Percentiles rank a stretch among this genome's conserved stretches.
Evolutionary conservation across 169 alveolate species (phyloP).

Genomic region (Plasmodium malariae): DNA sequence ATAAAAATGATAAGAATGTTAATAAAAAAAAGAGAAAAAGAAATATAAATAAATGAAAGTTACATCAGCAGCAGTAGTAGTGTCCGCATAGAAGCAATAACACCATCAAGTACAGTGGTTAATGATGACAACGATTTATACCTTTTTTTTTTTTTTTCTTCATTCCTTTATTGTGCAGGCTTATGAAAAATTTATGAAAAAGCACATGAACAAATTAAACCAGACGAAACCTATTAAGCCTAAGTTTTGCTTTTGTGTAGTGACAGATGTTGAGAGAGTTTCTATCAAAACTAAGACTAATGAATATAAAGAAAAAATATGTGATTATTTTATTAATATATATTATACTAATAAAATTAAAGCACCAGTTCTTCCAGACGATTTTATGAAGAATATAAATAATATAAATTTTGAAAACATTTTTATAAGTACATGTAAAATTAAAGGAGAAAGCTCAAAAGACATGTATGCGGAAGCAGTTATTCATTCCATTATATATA

Average conservation of each 20-base stretch:
- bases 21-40: neutral
- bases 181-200: constrained; percentile 52
- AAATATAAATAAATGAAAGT: neutral
- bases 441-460: constrained; percentile 64
- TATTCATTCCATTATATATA: constrained; percentile 40
- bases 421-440: constrained; percentile 60
- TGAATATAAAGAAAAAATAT: constrained; percentile 58
- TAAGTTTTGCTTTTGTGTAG: constrained; percentile 36
- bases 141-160: too few species aligned
- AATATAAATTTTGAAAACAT: constrained; percentile 46
- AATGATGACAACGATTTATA: too few species aligned
- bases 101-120: too few species aligned
- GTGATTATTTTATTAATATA: constrained; percentile 63
- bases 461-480: constrained; percentile 78
- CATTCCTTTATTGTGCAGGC: constrained; percentile 21
- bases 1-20: constrained; percentile 4
- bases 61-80: neutral
- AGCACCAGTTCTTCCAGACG: constrained; percentile 17
- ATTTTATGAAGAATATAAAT: constrained; percentile 13
- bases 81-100: too few species aligned
- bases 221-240: constrained; percentile 23
- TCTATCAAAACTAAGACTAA: constrained; percentile 25
- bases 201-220: constrained; percentile 24
- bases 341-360: constrained; percentile 65
- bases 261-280: constrained; percentile 61